phyloP scores from a whole-genome alignment of 2,329 filamentous ascomycete species.

The Bipolaris gigantea region DNA sequence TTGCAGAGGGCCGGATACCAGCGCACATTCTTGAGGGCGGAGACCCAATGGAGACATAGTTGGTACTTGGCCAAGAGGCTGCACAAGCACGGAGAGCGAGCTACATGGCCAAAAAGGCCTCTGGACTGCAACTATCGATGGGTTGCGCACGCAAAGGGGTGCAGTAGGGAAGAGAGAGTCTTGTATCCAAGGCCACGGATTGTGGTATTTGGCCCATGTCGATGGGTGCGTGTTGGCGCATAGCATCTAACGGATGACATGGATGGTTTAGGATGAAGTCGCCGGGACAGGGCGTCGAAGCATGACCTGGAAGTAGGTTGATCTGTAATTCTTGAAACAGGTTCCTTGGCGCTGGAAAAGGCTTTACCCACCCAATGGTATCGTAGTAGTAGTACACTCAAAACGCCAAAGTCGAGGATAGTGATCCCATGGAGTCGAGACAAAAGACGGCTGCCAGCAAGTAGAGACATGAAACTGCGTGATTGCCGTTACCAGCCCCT shows the following conservation, averaged over 20 bases:
- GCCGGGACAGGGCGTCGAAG: not conserved
- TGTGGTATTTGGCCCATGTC: not conserved
- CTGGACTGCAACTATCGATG: not conserved
- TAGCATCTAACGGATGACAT: not conserved
- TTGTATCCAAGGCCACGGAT: not conserved
- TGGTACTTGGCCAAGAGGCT: not conserved
- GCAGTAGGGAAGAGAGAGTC: not conserved
- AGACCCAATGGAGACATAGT: slow-evolving; percentile 36
- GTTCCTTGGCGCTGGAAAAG: slow-evolving; percentile 11
- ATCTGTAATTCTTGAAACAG: slow-evolving; percentile 10
- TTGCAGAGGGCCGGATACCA: slow-evolving; percentile 86
- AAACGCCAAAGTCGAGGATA: slow-evolving; percentile 21
- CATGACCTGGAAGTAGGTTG: not conserved
- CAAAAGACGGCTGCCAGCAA: not conserved
- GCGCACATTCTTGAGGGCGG: slow-evolving; percentile 33
- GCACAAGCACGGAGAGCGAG: not conserved
- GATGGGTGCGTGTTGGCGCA: not conserved
- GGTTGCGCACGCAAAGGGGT: not conserved
- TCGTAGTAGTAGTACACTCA: slow-evolving; percentile 24
- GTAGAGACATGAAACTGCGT: not conserved
- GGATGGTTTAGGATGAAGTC: not conserved
- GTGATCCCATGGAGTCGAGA: not conserved
- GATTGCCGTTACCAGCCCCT: slow-evolving; percentile 24
- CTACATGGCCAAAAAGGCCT: not conserved
- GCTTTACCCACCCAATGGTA: slow-evolving; percentile 21